Evolutionary conservation across 306 rosid species (phyloP).

Genomic region (Cicer yamashitae): DNA sequence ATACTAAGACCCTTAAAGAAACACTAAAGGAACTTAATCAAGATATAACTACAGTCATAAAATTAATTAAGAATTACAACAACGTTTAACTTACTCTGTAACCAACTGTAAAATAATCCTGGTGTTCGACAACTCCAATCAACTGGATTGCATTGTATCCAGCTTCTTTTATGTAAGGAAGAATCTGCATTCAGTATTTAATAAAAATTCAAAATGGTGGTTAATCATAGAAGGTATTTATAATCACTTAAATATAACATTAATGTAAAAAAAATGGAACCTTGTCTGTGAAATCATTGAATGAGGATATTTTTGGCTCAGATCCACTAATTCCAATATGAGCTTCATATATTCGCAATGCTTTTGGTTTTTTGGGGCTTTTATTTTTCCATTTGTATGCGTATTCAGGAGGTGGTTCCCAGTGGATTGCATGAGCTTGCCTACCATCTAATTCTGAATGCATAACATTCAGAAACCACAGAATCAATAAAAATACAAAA

Average conservation of each 20-base stretch:
- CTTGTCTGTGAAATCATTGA: constrained; percentile 73
- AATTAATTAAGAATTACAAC: constrained; percentile 33
- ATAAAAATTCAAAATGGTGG: constrained; percentile 37
- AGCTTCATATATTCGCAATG: constrained; percentile 90
- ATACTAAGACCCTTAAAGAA: constrained; percentile 31
- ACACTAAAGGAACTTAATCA: constrained; percentile 24
- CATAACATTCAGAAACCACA: constrained; percentile 34
- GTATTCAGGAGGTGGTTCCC: constrained; percentile 94
- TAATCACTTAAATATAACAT: constrained; percentile 26
- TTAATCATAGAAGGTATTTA: constrained; percentile 21
- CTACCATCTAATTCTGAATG: constrained; percentile 75
- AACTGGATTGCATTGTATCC: constrained; percentile 92
- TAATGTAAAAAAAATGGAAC: constrained; percentile 22
- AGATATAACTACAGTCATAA: constrained; percentile 9
- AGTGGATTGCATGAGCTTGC: constrained; percentile 88
- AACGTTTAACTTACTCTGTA: constrained; percentile 70
- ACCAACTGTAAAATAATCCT: constrained; percentile 96
- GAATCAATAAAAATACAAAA: background rate
- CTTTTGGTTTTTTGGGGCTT: constrained; percentile 68
- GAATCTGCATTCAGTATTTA: constrained; percentile 65
- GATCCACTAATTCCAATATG: constrained; percentile 98
- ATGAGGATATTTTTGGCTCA: constrained; percentile 80
- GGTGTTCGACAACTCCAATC: constrained; percentile 89
- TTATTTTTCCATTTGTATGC: constrained; percentile 78
- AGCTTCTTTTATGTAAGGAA: constrained; percentile 87